A percentile compares a stretch with the other conserved stretches of the same genome.
phyloP scores from a whole-genome alignment of 2,329 filamentous ascomycete species.

The Talaromyces islandicus region DNA sequence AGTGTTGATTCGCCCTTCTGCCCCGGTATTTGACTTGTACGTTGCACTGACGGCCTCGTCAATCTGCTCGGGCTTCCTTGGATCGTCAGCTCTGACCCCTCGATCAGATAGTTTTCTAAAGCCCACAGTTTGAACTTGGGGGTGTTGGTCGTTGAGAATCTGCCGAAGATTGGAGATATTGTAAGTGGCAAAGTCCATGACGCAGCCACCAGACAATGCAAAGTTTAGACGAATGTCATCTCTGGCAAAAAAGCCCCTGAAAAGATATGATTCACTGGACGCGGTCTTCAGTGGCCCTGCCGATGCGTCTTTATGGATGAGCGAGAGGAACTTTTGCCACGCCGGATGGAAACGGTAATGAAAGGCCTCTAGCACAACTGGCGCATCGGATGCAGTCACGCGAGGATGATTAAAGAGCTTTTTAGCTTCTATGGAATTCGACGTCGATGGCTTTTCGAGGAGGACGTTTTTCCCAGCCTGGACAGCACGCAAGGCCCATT shows the following conservation, averaged over 20 bases:
- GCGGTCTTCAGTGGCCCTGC: constrained; percentile 31
- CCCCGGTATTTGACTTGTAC: constrained; percentile 11
- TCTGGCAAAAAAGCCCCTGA: constrained; percentile 22
- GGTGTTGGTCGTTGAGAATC: constrained; percentile 37
- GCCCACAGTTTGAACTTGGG: constrained; percentile 31
- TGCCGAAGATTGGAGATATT: constrained; percentile 32
- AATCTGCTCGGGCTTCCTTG: constrained; percentile 26
- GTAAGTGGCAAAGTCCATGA: constrained; percentile 36
- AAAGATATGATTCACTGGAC: constrained; percentile 34
- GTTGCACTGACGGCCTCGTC: constrained; percentile 16
- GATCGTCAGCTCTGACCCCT: constrained; percentile 16
- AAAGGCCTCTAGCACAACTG: constrained; percentile 49
- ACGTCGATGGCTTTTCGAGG: constrained; percentile 49
- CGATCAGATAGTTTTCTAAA: constrained; percentile 22
- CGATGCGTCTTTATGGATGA: constrained; percentile 2
- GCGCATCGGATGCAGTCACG: constrained; percentile 24
- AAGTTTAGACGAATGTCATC: constrained; percentile 44
- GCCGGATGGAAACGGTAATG: constrained; percentile 49
- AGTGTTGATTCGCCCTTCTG: constrained; percentile 11
- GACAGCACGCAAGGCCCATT: constrained; percentile 47
- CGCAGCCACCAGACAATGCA: constrained; percentile 36
- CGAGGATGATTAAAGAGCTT: constrained; percentile 37
- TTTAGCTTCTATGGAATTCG: constrained; percentile 41
- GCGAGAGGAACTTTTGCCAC: constrained; percentile 34
- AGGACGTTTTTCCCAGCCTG: constrained; percentile 50